Conservation (phyloP, 2,329 filamentous ascomycete species). For the Bipolaris oryzae region DNA sequence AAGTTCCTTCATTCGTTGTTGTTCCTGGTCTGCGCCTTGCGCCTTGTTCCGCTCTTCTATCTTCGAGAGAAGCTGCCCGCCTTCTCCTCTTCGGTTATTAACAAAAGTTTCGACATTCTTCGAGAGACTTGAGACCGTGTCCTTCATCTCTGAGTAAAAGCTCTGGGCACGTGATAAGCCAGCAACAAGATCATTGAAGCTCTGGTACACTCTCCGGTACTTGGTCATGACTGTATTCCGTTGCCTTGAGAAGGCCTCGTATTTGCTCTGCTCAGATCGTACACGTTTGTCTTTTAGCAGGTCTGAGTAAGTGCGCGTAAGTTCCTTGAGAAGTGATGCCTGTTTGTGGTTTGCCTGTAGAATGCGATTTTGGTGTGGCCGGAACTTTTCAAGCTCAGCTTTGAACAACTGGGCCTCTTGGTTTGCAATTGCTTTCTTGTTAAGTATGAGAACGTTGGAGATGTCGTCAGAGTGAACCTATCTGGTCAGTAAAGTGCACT, state of each 20-base stretch:
- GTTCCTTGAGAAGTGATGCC: slow-evolving; percentile 89
- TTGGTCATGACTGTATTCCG: slow-evolving; percentile 79
- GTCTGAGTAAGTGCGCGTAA: slow-evolving; percentile 84
- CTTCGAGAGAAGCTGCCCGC: slow-evolving; percentile 82
- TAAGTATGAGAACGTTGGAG: slow-evolving; percentile 93
- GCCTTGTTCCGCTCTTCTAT: slow-evolving; percentile 82
- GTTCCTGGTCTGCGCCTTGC: slow-evolving; percentile 78
- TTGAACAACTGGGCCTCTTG: slow-evolving; percentile 94
- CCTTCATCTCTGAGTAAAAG: slow-evolving; percentile 95
- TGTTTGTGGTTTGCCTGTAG: slow-evolving; percentile 96
- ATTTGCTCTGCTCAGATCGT: slow-evolving; percentile 91
- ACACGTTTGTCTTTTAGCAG: slow-evolving; percentile 94
- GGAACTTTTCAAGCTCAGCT: slow-evolving; percentile 95
- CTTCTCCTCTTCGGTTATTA: slow-evolving; percentile 89
- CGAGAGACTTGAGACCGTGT: slow-evolving; percentile 86
- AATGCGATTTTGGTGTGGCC: slow-evolving; percentile 87
- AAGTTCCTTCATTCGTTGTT: slow-evolving; percentile 80
- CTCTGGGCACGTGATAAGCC: slow-evolving; percentile 86
- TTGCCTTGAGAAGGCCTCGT: slow-evolving; percentile 85
- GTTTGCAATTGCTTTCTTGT: slow-evolving; percentile 94
- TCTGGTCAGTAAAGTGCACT: slow-evolving; percentile 6
- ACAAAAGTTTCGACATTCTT: slow-evolving; percentile 98
- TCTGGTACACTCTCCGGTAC: slow-evolving; percentile 90
- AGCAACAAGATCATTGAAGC: slow-evolving; percentile 86
- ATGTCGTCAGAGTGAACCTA: slow-evolving; percentile 97